Evolutionary conservation across 257 asterid genomes (phyloP).

Genomic region (Fraxinus quadrangulata): DNA sequence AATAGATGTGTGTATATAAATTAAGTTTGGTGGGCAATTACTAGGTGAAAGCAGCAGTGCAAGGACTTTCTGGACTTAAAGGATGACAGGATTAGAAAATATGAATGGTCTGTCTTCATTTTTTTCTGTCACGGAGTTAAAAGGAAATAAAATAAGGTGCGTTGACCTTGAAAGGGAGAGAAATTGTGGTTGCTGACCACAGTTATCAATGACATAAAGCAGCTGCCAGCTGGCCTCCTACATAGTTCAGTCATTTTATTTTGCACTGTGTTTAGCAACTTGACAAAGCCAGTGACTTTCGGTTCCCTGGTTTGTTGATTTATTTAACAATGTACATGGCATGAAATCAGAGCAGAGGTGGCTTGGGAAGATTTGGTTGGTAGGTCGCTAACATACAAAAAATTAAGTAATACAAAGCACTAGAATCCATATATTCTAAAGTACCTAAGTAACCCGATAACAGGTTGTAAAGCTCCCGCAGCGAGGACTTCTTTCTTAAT

Average conservation of each 20-base stretch:
- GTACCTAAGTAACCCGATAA: slow-evolving; percentile 91
- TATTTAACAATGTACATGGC: neutral
- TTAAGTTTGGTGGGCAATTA: neutral
- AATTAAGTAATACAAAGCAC: neutral
- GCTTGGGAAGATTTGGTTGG: neutral
- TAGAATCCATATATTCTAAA: neutral
- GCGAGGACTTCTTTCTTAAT: slow-evolving; percentile 94
- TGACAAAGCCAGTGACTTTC: neutral
- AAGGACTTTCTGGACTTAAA: neutral
- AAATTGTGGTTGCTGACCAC: neutral
- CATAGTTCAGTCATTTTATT: neutral
- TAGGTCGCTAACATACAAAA: neutral
- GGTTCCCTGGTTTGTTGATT: neutral
- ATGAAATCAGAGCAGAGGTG: neutral
- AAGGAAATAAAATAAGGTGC: neutral
- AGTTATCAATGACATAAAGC: neutral
- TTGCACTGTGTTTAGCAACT: neutral
- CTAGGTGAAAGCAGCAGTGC: neutral
- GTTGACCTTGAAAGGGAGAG: neutral
- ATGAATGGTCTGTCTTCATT: neutral
- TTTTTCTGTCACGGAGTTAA: neutral
- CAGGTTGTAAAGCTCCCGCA: slow-evolving; percentile 99
- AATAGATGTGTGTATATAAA: neutral
- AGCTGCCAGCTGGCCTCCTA: neutral
- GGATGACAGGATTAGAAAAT: neutral